Conservation (phyloP, 257 asterid genomes). For the Nicotiana otophora region DNA sequence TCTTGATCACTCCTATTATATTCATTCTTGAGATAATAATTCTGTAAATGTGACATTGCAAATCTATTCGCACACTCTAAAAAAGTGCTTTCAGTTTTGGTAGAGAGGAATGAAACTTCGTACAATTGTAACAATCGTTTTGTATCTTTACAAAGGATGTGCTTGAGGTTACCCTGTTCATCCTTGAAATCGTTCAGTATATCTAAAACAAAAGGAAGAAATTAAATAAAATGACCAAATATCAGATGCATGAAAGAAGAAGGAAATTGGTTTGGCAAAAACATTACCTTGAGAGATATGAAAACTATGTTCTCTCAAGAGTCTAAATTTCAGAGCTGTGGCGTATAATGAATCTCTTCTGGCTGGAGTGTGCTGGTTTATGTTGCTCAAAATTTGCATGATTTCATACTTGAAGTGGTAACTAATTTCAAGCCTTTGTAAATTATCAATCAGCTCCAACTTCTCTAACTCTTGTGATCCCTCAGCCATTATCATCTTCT, state of each 20-base stretch:
- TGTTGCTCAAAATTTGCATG: neutral
- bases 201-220: slow-evolving; percentile 12
- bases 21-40: no score
- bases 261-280: neutral
- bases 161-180: slow-evolving; percentile 15
- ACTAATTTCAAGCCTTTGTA: no score
- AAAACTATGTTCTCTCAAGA: slow-evolving; percentile 20
- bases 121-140: slow-evolving; percentile 22
- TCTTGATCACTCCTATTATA: no score
- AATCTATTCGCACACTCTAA: neutral
- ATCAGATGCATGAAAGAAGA: neutral
- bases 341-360: neutral
- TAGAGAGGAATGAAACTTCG: slow-evolving; percentile 27
- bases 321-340: slow-evolving; percentile 20
- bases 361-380: neutral
- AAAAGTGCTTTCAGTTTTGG: slow-evolving; percentile 14
- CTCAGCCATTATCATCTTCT: no score
- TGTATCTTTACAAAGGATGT: slow-evolving; percentile 5
- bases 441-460: no score
- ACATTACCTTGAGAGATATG: slow-evolving; percentile 8
- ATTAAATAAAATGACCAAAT: no score
- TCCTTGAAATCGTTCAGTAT: slow-evolving; percentile 22
- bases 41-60: no score
- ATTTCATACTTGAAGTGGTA: no score
- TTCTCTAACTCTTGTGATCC: no score